Evolutionary conservation across 2,329 filamentous ascomycete species (phyloP), one percentile per base, ranked within the genome.

Genomic region (Hymenotorrendiella dingleyae): DNA sequence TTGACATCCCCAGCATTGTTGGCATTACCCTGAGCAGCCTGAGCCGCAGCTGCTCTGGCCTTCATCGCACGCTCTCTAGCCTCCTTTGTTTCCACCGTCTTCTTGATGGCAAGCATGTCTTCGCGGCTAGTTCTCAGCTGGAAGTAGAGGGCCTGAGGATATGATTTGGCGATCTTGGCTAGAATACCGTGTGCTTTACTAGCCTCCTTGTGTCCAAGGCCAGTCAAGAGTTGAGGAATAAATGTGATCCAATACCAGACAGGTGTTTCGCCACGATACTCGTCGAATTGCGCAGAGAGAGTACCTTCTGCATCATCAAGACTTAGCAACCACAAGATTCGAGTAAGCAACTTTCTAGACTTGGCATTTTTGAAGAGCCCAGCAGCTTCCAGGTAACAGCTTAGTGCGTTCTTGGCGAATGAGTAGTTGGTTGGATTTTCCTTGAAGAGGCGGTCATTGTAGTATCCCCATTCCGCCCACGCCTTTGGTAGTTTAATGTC

Each of bases 241-340:
- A 94, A 98, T 0, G 91, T 97, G 54, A 97, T 96, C 93, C 93
- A 99, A 67, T 97, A 98, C 93, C 93, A 99, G 10, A 94, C 88
- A 0, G 90, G 89, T 2, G 89, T 94, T 55, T 98, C 94, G 39
- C 93, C 93, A 70, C 97, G 96, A 69, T 93, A 98, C 54, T 91
- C 87, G 52, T 95, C 88, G 54, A 96, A 98, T 10, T 91, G 88
- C 55, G 80, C 74, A 0, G 87, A 84, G 47, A 98, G 82, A 27
- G 78, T 83, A 10, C 87, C 87, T 60, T 88, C 87, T 0, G 86
- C 74, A 58, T 96, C 89, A 59, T 98, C 93, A 53, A 98, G 72
- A 64, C 91, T 97, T 33, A 98, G 76, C 34, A 98, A 73, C 93
- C 93, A 98, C 36, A 98, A 72, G 37, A 98, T 94, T 29, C 93